A percentile compares a stretch with the other conserved stretches of the same genome.
These are phyloP conservation scores for Periconia macrospinosa DNA, from an alignment of 2,329 filamentous ascomycete genomes.

Conservation along the genomic window DNA sequence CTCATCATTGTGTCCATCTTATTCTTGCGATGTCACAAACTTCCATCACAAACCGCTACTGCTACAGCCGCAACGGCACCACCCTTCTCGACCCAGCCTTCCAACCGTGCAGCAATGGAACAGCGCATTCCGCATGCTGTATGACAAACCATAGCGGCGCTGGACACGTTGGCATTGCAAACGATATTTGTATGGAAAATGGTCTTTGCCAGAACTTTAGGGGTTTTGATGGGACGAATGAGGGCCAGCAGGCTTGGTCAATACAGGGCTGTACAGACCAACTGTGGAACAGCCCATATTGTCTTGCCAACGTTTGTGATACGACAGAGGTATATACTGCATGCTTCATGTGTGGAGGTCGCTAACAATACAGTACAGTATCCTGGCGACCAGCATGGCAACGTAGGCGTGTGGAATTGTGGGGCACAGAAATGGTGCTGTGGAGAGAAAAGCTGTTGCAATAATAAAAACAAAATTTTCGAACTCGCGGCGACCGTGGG, in stretches of 20 bases:
- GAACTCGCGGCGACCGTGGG: conserved; percentile 7
- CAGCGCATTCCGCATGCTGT: conserved; percentile 9
- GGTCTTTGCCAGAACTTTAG: conserved; percentile 16
- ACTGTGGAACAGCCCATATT: conserved; percentile 15
- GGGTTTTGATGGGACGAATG: conserved; percentile 8
- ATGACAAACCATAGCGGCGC: conserved; percentile 11
- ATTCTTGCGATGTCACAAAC: too few species aligned
- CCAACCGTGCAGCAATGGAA: conserved; percentile 9
- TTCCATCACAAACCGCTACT: not conserved
- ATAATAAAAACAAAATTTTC: conserved; percentile 1
- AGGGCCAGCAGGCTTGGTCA: conserved; percentile 11
- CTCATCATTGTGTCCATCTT: too few species aligned
- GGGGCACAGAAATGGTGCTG: conserved; percentile 8
- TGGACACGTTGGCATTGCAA: conserved; percentile 4
- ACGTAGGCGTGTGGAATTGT: conserved; percentile 9
- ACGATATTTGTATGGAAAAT: conserved; percentile 15
- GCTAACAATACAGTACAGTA: not conserved
- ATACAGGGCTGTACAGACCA: conserved; percentile 19
- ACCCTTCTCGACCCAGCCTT: conserved; percentile 4
- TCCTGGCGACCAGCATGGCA: not conserved
- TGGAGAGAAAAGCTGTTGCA: conserved; percentile 6
- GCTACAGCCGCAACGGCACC: conserved; percentile 14
- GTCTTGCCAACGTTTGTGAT: conserved; percentile 10
- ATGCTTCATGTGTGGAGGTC: not conserved
- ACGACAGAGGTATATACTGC: not conserved